Conservation (phyloP, 768 basidiomycete genomes). For the Imleria badia region DNA sequence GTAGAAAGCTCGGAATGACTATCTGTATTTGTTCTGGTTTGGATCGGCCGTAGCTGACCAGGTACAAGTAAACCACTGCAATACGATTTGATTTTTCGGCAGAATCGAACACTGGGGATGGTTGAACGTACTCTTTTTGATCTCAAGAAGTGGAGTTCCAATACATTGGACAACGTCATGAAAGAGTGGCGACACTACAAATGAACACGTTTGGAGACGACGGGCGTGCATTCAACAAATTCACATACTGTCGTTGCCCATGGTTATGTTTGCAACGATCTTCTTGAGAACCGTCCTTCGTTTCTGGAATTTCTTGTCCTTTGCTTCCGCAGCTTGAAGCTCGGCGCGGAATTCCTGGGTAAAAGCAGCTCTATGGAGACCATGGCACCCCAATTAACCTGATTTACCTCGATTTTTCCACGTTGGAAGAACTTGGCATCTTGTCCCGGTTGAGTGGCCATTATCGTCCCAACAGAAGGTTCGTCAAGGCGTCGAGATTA, state of each 20-base stretch:
- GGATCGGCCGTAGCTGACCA: conserved; percentile 93
- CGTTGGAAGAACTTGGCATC: conserved; percentile 92
- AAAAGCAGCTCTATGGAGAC: conserved; percentile 16
- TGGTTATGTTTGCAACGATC: conserved; percentile 98
- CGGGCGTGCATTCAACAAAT: conserved; percentile 5
- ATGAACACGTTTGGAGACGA: conserved; percentile 21
- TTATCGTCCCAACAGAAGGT: conserved; percentile 16
- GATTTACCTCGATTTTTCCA: conserved; percentile 82
- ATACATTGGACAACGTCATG: conserved; percentile 95
- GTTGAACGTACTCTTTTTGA: conserved; percentile 90
- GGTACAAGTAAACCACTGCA: conserved; percentile 95
- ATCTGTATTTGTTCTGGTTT: conserved; percentile 92
- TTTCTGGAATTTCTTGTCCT: conserved; percentile 95
- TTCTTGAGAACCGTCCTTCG: conserved; percentile 95
- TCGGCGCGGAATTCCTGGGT: conserved; percentile 85
- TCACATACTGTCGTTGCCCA: conserved; percentile 96
- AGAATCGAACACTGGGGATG: not conserved
- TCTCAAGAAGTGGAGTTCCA: conserved; percentile 92
- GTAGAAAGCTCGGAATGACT: conserved; percentile 87
- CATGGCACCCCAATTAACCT: not conserved
- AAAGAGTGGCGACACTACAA: conserved; percentile 87
- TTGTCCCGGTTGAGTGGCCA: conserved; percentile 63
- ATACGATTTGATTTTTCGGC: not conserved
- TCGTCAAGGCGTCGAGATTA: not conserved
- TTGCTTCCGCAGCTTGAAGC: conserved; percentile 85